Percentiles rank a stretch among this genome's conserved stretches.
phyloP scores from a whole-genome alignment of 116 monocot genomes.

The Posidonia oceanica region DNA sequence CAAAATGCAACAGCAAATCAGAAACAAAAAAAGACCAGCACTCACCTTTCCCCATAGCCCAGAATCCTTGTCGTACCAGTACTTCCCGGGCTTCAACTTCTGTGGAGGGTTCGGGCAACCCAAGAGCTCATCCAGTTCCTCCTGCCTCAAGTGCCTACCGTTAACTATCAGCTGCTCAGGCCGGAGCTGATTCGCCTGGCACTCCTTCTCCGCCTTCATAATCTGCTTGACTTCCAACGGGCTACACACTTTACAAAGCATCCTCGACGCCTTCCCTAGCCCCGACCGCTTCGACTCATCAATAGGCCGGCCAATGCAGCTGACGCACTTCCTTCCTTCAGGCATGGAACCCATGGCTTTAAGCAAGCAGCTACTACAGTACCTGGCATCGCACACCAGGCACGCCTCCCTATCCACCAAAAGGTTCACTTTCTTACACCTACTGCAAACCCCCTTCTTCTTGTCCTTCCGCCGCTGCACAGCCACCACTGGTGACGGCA shows the following conservation, averaged over 20 bases:
- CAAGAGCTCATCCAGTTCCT: slow-evolving; percentile 35
- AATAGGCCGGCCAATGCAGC: slow-evolving; percentile 34
- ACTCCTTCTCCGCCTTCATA: slow-evolving; percentile 38
- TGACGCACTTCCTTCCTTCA: slow-evolving; percentile 40
- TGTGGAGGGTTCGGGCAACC: slow-evolving; percentile 34
- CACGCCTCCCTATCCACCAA: slow-evolving; percentile 33
- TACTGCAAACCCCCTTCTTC: slow-evolving; percentile 21
- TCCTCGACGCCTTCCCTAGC: slow-evolving; percentile 31
- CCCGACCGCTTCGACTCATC: slow-evolving; percentile 18
- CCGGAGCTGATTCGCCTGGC: slow-evolving; percentile 31
- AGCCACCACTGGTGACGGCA: neutral
- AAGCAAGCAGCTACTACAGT: slow-evolving; percentile 37
- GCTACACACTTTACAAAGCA: slow-evolving; percentile 18
- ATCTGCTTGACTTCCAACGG: slow-evolving; percentile 35
- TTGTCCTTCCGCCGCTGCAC: neutral
- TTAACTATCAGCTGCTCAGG: slow-evolving; percentile 36
- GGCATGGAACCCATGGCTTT: slow-evolving; percentile 55
- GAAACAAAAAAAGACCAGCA: slow-evolving; percentile 4
- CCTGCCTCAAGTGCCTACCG: slow-evolving; percentile 21
- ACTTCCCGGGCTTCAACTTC: slow-evolving; percentile 36
- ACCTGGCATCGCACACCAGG: slow-evolving; percentile 34
- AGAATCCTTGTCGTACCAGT: slow-evolving; percentile 54
- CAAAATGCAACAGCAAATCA: neutral
- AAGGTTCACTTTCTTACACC: slow-evolving; percentile 29
- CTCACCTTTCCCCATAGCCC: slow-evolving; percentile 52